A percentile compares a stretch with the other conserved stretches of the same genome.
phyloP scores from a whole-genome alignment of 306 rosid genomes.

The Vachellia pachyceras region DNA sequence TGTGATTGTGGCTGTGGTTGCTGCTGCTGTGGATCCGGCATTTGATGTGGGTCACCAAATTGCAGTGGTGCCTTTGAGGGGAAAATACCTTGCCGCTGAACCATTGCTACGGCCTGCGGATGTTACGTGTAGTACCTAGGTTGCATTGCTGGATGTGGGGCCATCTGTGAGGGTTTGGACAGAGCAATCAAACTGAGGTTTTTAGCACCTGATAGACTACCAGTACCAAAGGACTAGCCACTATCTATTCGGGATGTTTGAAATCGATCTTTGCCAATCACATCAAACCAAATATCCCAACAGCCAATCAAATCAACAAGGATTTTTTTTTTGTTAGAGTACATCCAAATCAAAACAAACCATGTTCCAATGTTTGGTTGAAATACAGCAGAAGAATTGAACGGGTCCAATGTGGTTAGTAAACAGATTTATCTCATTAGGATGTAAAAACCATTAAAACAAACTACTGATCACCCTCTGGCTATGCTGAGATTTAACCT shows the following conservation, averaged over 20 bases:
- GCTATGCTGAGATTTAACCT: background rate
- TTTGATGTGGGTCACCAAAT: background rate
- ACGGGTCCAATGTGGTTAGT: background rate
- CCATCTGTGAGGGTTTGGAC: background rate
- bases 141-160: background rate
- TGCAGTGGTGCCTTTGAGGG: background rate
- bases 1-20: background rate
- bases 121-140: background rate
- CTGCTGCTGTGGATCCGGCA: background rate
- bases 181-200: background rate
- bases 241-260: background rate
- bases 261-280: background rate
- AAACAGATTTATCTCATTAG: background rate
- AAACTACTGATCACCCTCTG: background rate
- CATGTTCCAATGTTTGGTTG: background rate
- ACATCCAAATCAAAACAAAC: background rate
- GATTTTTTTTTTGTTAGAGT: background rate
- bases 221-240: background rate
- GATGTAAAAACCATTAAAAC: background rate
- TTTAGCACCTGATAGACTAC: background rate
- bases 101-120: background rate
- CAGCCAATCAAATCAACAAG: background rate
- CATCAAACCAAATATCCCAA: background rate
- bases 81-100: background rate
- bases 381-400: background rate